Base-by-base conservation (phyloP, 306 rosid species). In the Leucaena leucocephala region DNA sequence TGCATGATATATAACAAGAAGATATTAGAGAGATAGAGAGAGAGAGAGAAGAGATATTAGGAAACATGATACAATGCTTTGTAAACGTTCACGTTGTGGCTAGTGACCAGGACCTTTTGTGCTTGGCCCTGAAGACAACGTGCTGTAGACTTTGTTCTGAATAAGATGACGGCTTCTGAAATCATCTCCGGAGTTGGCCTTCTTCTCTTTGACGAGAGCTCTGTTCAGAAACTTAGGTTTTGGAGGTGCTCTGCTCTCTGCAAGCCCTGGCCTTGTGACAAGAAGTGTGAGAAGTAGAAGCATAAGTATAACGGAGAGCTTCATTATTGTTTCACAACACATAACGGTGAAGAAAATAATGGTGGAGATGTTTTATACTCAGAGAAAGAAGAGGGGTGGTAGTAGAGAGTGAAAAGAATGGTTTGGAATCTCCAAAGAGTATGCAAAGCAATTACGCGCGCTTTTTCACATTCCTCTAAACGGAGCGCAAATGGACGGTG, bases 121-220 rank as follows among this genome's bases (percentile, higher is more conserved):
- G 85, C 98, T 90, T 5, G 98, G 98, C 49, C 98, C 98, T 0
- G 98, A 94, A 34, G 91, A 76, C 88, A 91, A 57, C 54, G 91
- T 82, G 50, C 91, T 82, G 67, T 74, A 82, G 43, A 76, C 78
- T 73, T 74, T 80, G 58, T 82, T 82, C 5, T 86, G 59, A 7
- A 39, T 72, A 62, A 85, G 82, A 69, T 71, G 81, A 65, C 76
- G 59, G 46, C 27, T 75, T 43, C 71, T 86, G 17, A 5, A 55
- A 62, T 11, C 15, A n/a, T 46, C 52, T 8, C 33, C 15, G 2
- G 72, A 8, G 40, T 76, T 59, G 50, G 62, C 22, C 78, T 72
- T 79, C 72, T 82, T 75, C 34, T 72, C 16, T 4, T 11, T 45
- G 22, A 45, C 44, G 1, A 80, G 82, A 50, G 72, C 44, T 27